phyloP scores from a whole-genome alignment of 306 rosid species.

The Abrus precatorius region DNA sequence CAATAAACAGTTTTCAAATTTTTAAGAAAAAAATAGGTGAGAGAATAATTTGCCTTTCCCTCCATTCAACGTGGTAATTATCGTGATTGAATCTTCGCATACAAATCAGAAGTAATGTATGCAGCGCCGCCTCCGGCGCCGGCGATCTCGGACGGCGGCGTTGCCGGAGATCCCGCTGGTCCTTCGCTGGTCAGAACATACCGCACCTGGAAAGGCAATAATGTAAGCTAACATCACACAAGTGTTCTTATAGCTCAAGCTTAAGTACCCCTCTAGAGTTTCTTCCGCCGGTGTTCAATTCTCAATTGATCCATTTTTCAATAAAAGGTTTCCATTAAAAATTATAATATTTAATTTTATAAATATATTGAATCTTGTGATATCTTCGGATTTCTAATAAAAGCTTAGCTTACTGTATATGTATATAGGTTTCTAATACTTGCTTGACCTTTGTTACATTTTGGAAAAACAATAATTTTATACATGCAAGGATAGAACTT shows the following conservation, averaged over 20 bases:
- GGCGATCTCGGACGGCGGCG: neutral
- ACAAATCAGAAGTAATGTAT: slow-evolving; percentile 21
- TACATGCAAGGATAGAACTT: no score
- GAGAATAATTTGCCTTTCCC: neutral
- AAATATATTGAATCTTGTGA: no score
- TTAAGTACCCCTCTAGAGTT: neutral
- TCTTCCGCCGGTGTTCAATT: neutral
- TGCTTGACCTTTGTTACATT: no score
- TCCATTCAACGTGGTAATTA: neutral
- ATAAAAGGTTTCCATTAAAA: no score
- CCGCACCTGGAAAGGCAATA: slow-evolving; percentile 91
- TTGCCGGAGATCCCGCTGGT: slow-evolving; percentile 1
- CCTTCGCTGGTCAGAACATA: slow-evolving; percentile 58
- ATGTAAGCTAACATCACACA: slow-evolving; percentile 57
- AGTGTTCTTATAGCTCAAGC: neutral
- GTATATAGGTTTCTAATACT: no score
- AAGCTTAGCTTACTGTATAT: no score
- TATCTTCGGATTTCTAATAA: no score
- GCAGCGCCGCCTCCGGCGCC: slow-evolving; percentile 54
- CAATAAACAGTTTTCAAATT: neutral
- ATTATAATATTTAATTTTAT: no score
- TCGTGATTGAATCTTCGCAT: neutral
- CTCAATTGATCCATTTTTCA: neutral
- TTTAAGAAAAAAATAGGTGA: neutral
- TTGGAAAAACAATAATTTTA: no score